phyloP scores from a whole-genome alignment of 2,329 filamentous ascomycete genomes.

The Emmonsiellopsis sp. region DNA sequence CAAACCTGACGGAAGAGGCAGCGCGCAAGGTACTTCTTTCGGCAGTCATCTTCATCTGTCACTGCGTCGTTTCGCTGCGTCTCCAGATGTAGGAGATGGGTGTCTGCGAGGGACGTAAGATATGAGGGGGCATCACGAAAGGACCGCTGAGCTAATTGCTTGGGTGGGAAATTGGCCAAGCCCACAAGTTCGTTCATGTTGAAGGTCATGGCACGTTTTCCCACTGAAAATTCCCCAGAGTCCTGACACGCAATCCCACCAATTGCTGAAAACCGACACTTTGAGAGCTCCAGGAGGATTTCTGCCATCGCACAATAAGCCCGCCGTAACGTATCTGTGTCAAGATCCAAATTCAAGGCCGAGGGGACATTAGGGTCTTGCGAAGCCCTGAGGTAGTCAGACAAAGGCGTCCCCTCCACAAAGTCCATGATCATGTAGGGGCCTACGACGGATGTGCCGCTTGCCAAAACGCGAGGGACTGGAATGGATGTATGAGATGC shows the following conservation, averaged over 20 bases:
- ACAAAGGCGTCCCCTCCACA: constrained; percentile 10
- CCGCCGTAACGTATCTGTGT: constrained; percentile 14
- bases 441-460: constrained; percentile 1
- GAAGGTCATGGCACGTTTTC: constrained; percentile 16
- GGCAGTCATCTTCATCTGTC: constrained; percentile 15
- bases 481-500: constrained; percentile 7
- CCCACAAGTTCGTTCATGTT: constrained; percentile 19
- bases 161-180: constrained; percentile 17
- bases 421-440: constrained; percentile 6
- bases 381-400: constrained; percentile 3
- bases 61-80: constrained; percentile 22
- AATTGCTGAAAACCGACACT: constrained; percentile 19
- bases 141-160: constrained; percentile 11
- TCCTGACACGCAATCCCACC: constrained; percentile 13
- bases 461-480: constrained; percentile 1
- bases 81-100: constrained; percentile 20
- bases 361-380: neutral
- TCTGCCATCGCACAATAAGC: constrained; percentile 19
- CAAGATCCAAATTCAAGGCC: constrained; percentile 9
- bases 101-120: constrained; percentile 18
- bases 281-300: constrained; percentile 20
- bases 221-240: constrained; percentile 10
- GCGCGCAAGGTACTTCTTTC: constrained; percentile 20
- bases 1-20: constrained; percentile 17
- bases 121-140: constrained; percentile 18